A percentile compares a stretch with the other conserved stretches of the same genome.
Evolutionary conservation across 345 rosid species (phyloP).

Genomic region (Toxicodendron radicans): DNA sequence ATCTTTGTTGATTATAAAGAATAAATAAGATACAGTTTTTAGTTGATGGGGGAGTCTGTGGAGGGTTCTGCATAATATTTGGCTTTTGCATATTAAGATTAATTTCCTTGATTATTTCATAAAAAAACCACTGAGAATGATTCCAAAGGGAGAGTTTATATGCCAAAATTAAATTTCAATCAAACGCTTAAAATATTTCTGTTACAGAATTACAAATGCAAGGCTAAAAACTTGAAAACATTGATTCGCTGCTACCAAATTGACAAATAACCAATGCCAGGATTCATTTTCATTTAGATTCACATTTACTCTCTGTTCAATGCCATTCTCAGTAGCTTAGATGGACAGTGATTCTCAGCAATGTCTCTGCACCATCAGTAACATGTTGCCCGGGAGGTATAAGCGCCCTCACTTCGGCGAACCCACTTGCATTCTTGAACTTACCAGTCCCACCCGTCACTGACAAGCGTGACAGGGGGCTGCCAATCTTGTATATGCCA

Average conservation of each 20-base stretch:
- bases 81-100: not conserved
- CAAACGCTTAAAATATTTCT: not conserved
- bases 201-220: not conserved
- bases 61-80: not conserved
- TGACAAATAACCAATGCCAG: too few relatives aligned
- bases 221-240: not conserved
- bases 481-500: slow-evolving; percentile 46
- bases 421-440: slow-evolving; percentile 43
- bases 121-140: not conserved
- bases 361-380: slow-evolving; percentile 43
- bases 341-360: slow-evolving; percentile 47
- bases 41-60: not conserved
- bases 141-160: not conserved
- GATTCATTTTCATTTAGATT: not conserved
- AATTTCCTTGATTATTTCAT: not conserved
- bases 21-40: not conserved
- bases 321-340: slow-evolving; percentile 22
- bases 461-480: slow-evolving; percentile 42
- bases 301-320: not conserved
- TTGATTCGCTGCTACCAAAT: too few relatives aligned
- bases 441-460: slow-evolving; percentile 55
- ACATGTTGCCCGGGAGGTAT: slow-evolving; percentile 45
- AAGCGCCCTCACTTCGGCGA: slow-evolving; percentile 45
- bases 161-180: not conserved
- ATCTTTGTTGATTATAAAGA: not conserved